Evolutionary conservation across 192 early-diverging fungal genomes (phyloP).

Genomic region (Pilobolus umbonatus): DNA sequence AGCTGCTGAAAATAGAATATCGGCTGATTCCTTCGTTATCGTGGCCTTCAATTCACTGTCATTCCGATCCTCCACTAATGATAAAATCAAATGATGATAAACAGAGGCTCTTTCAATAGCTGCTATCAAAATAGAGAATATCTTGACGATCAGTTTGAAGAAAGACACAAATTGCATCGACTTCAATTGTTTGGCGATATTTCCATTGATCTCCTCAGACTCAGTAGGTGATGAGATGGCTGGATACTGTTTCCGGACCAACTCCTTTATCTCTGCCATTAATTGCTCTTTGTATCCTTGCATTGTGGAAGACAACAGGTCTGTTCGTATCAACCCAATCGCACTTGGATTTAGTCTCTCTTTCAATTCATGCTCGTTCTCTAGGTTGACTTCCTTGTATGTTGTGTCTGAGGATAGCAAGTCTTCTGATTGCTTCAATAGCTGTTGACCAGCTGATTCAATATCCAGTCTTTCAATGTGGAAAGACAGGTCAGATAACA

Average conservation of each 20-base stretch:
- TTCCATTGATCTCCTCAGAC: conserved; percentile 7
- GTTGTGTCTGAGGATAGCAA: background rate
- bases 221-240: conserved; percentile 27
- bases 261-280: conserved; percentile 67
- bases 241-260: conserved; percentile 69
- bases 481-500: conserved; percentile 60
- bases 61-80: conserved; percentile 51
- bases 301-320: conserved; percentile 59
- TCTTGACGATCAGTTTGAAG: conserved; percentile 66
- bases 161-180: conserved; percentile 85
- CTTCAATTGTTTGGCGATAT: conserved; percentile 63
- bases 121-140: conserved; percentile 72
- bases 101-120: conserved; percentile 66
- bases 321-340: conserved; percentile 72
- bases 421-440: background rate
- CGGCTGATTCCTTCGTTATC: conserved; percentile 3
- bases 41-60: background rate
- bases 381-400: conserved; percentile 3
- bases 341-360: conserved; percentile 66
- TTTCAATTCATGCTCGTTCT: conserved; percentile 9
- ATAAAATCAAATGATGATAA: conserved; percentile 65
- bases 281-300: conserved; percentile 75
- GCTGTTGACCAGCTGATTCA: background rate
- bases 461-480: conserved; percentile 49
- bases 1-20: conserved; percentile 63